Base-by-base conservation (phyloP, 441 rosid species). In the Populus trichocarpa region DNA sequence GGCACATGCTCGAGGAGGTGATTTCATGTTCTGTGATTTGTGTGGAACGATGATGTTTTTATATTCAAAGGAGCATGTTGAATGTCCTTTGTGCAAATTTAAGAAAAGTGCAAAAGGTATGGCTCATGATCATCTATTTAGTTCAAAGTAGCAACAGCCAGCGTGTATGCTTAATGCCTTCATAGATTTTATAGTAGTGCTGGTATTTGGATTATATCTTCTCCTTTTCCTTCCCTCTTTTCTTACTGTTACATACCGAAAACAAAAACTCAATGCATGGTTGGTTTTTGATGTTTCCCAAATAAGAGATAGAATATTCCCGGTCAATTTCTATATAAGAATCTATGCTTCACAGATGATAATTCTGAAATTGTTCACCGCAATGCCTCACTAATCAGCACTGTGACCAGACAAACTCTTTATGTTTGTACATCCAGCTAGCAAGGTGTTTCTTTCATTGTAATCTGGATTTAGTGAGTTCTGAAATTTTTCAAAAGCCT, bases 31-130 rank as follows among this genome's bases (percentile, higher is more conserved):
- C 82, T 91, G 93, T 73, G 84, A 75, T 67, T 74, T 85, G 38
- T 91, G 95, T 70, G 93, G 95, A 67, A 87, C 90, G 20, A 85
- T 86, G 87, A 81, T 91, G 42, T 53, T 64, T 64, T 72, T 86
- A 59, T 69, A 63, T 8, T 79, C 87, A 3, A 22, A 50, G 18
- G 77, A 84, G 71, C 75, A 64, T 65, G 90, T 81, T 1, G 79
- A 85, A 59, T 89, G 90, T 67, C 83, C 90, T 53, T 65, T 78
- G 69, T 89, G 95, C 80, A 83, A 83, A 70, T 85, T 79, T 61
- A 84, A 53, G 71, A 80, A 79, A 79, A 79, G 79, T 26, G 80
- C 86, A 1, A 70, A 80, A 82, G 95, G 91, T 88, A 85, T 18
- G 46, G 11, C 67, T 42, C 1, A 30, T 69, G 78, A 3, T 6